Conservation (phyloP, 2,329 filamentous ascomycete genomes). For the Calycina herbarum region DNA sequence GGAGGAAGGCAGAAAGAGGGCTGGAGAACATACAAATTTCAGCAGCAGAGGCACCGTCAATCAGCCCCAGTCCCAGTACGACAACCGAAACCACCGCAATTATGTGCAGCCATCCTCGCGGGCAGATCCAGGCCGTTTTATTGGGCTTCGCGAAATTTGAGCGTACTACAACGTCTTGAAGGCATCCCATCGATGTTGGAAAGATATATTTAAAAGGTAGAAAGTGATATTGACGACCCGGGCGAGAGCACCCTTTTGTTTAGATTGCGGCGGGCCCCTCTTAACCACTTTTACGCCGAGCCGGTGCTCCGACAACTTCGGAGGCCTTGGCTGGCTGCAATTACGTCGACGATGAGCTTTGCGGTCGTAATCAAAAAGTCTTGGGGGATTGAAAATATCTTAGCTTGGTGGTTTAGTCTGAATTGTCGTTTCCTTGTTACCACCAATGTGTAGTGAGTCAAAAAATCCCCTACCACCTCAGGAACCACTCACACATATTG, state of each 20-base stretch:
- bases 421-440: too few relatives aligned
- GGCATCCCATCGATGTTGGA: constrained; percentile 1
- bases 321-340: too few relatives aligned
- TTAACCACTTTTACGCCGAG: not conserved
- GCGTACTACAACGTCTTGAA: constrained; percentile 1
- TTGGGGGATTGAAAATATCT: too few relatives aligned
- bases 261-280: not conserved
- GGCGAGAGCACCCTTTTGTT: not conserved
- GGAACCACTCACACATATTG: not conserved
- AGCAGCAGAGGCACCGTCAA: not conserved
- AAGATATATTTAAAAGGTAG: not conserved
- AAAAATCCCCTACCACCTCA: too few relatives aligned
- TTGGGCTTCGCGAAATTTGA: not conserved
- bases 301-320: not conserved
- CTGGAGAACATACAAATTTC: not conserved
- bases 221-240: not conserved
- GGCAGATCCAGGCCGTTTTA: not conserved
- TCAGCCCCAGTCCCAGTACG: not conserved
- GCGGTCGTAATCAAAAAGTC: too few relatives aligned
- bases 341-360: too few relatives aligned
- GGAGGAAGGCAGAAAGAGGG: not conserved
- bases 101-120: constrained; percentile 3
- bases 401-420: not conserved
- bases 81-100: constrained; percentile 1
- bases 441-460: too few relatives aligned